Evolutionary conservation across 192 early-diverging fungal genomes (phyloP), one percentile per base, ranked within the genome.

Genomic region (Backusella mclennaniae): DNA sequence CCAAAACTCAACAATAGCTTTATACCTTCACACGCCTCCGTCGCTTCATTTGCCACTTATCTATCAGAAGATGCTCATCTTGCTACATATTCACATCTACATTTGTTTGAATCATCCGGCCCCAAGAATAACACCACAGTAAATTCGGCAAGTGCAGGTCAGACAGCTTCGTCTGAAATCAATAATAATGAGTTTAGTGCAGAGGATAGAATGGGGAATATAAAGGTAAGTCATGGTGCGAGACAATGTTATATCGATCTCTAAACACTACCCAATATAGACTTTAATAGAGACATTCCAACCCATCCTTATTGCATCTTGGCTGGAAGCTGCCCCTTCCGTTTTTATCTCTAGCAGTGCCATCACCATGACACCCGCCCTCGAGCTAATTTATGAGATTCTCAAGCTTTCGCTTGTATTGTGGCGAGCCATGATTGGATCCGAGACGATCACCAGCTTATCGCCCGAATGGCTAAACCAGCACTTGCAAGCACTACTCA

Each of bases 241-340:
- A n/a, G 3, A 35, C 4, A 17, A 42, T 35, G 15, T n/a, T 66
- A 33, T 63, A n/a, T 4, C 17, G 1, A 11, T 39, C 38, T 39
- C 38, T 39, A 39, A 39, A 39, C 38, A 39, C 3, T 39, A 12
- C 3, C 9, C 38, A 9, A 39, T 44, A 26, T 63, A 86, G 87
- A 75, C 76, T 8, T 80, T 82, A 41, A 87, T 89, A 63, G 79
- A 77, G 66, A 89, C 81, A 38, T 86, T 83, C 46, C 76, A 93
- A 66, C 93, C 92, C 21, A 84, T 92, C 56, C 81, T 96, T 21
- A 88, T 93, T 35, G 92, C 92, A 4, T 77, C 90, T 0, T 96
- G 95, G 95, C 77, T 95, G 23, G 95, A 96, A 74, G 84, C 91
- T 35, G 88, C 90, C 3, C 90, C 95, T 9, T 74, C 77, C 2